Percentiles rank a stretch among this genome's conserved stretches.
Evolutionary conservation across 495 filamentous ascomycete species (phyloP).

Genomic region (Penicillium steckii): DNA sequence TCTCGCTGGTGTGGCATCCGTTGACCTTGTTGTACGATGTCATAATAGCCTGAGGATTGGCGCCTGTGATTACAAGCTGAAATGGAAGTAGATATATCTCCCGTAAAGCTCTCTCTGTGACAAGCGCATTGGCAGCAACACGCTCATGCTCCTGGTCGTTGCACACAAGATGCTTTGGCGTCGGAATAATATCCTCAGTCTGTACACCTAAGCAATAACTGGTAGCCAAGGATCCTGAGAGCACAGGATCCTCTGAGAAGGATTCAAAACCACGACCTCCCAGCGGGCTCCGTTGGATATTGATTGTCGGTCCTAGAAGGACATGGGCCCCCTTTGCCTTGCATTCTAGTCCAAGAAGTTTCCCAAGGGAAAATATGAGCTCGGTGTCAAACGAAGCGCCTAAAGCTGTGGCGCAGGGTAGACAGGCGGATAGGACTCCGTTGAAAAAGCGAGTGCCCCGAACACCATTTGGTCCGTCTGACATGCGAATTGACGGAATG

Average conservation of each 20-base stretch:
- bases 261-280: slow-evolving; percentile 73
- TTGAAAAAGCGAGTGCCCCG: slow-evolving; percentile 64
- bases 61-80: slow-evolving; percentile 62
- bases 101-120: slow-evolving; percentile 64
- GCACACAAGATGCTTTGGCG: slow-evolving; percentile 70
- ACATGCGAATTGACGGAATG: slow-evolving; percentile 57
- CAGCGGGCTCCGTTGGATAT: slow-evolving; percentile 66
- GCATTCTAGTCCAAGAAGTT: slow-evolving; percentile 52
- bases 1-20: slow-evolving; percentile 63
- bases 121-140: slow-evolving; percentile 57
- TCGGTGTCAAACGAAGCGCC: slow-evolving; percentile 63
- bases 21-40: slow-evolving; percentile 75
- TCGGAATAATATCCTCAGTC: slow-evolving; percentile 58
- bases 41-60: slow-evolving; percentile 65
- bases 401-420: slow-evolving; percentile 61
- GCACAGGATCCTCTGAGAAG: slow-evolving; percentile 69
- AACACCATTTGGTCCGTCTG: slow-evolving; percentile 66
- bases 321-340: slow-evolving; percentile 63
- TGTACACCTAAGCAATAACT: slow-evolving; percentile 64
- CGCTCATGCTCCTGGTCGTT: slow-evolving; percentile 72
- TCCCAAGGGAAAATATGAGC: slow-evolving; percentile 54
- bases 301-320: slow-evolving; percentile 71
- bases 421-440: slow-evolving; percentile 58
- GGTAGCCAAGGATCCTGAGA: slow-evolving; percentile 61
- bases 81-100: slow-evolving; percentile 75